These are phyloP conservation scores for Tremella yokohamensis DNA, from an alignment of 768 basidiomycete genomes.

Conservation along the genomic window DNA sequence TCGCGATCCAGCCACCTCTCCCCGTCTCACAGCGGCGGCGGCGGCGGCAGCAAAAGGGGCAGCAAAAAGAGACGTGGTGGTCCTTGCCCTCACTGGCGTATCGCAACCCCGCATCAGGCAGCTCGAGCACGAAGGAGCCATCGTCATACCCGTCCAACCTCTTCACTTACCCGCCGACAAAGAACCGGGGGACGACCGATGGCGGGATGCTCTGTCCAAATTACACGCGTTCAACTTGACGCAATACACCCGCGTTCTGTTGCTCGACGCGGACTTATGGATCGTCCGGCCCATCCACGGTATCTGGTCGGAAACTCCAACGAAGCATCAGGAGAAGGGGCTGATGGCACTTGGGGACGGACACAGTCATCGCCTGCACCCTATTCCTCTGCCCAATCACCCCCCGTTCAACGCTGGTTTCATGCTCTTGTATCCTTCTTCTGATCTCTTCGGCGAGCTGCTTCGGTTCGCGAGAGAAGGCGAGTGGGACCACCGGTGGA, in stretches of 20 bases:
- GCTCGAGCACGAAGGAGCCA: background rate
- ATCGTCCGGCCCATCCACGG: no score
- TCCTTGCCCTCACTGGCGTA: background rate
- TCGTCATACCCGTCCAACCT: background rate
- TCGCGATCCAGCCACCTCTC: background rate
- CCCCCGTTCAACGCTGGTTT: background rate
- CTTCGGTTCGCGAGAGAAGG: background rate
- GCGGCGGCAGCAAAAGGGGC: background rate
- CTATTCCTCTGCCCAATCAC: background rate
- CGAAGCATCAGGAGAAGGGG: no score
- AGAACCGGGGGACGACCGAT: background rate
- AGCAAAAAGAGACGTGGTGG: background rate
- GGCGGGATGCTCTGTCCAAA: background rate
- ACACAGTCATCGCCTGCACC: no score
- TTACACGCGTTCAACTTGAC: slow-evolving; percentile 2
- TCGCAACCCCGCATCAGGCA: background rate
- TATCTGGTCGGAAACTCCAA: no score
- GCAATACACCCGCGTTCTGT: background rate
- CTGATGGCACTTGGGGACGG: no score
- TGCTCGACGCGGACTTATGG: background rate
- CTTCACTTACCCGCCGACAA: background rate
- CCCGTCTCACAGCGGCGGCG: background rate
- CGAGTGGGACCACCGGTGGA: background rate
- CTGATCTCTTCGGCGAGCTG: background rate
- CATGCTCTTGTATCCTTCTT: background rate